A percentile compares a stretch with the other conserved stretches of the same genome.
These are phyloP conservation scores for Akebia trifoliata DNA, from an alignment of 164 flowering plant species.

Conservation along the genomic window DNA sequence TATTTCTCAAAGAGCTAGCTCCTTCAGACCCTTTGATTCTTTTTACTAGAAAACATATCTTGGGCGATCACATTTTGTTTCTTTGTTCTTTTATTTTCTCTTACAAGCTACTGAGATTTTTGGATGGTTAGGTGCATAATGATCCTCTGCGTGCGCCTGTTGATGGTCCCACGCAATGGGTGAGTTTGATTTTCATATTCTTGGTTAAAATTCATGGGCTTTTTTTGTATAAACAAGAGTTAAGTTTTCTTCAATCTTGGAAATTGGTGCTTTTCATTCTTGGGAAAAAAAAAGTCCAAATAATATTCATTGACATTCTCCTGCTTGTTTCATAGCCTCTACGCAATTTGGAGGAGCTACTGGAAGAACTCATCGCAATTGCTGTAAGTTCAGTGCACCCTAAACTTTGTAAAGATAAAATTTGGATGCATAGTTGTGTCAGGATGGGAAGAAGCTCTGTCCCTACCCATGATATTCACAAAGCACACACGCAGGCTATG, in stretches of 20 bases:
- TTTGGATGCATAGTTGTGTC: background rate
- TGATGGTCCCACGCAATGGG: constrained; percentile 99
- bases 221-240: background rate
- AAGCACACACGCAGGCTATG: background rate
- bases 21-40: background rate
- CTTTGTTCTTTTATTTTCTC: background rate
- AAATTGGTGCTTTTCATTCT: background rate
- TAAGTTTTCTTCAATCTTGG: background rate
- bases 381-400: constrained; percentile 44
- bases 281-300: background rate
- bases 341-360: constrained; percentile 72
- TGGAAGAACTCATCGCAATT: constrained; percentile 67
- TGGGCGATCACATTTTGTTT: background rate
- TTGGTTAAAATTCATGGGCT: background rate
- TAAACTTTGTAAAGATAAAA: background rate
- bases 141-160: constrained; percentile 92
- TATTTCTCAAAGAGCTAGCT: background rate
- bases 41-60: background rate
- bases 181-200: constrained; percentile 27
- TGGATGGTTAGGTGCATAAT: constrained; percentile 67
- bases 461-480: background rate
- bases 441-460: too few species aligned
- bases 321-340: constrained; percentile 42
- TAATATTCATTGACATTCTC: constrained; percentile 5
- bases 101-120: constrained; percentile 16